Base-by-base conservation (phyloP, 192 early-diverging fungal genomes). In the Coemansia sp. region DNA sequence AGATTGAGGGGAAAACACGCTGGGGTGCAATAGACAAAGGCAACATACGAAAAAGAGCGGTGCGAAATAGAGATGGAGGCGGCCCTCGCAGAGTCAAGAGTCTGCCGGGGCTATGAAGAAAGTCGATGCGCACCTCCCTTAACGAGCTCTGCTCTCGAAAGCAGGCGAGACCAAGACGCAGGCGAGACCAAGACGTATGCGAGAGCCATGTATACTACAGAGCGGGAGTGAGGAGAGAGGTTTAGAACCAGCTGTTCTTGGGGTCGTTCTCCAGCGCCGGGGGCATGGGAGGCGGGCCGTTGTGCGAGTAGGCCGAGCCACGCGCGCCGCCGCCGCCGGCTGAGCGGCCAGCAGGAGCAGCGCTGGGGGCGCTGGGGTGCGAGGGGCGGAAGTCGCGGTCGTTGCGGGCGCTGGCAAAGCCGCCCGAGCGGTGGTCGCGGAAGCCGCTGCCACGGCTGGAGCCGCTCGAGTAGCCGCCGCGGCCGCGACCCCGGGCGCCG, bases 231-330 rank as follows among this genome's bases (percentile, higher is more conserved):
- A 31, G 26, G 55, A 35, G 6, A 21, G 14, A 20, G 11, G 66
- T 61, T 86, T 37, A 88, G 84, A 88, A 88, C 87, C 87, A 88
- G 85, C 87, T 88, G 76, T 83, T 82, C 62, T 75, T 76, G 38
- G 72, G 64, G 56, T 79, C 80, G 81, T 61, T 68, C n/a, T 72
- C 77, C 61, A 80, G 61, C 26, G 59, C 59, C 28, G 68, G 77
- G 26, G 41, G 68, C 67, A 67, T 71, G 41, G 68, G 57, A 12
- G 69, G 69, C 16, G 65, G 56, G 68, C 58, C 58, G 66, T 65
- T 64, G 62, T 55, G 33, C 21, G 14, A 26, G 64, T 56, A 65
- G 26, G 66, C 67, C 21, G 59, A 56, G 36, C 56, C 39, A 9
- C 39, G 35, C 7, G 45, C 58, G 20, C 43, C 25, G 48, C 34